phyloP scores from a whole-genome alignment of 805 yeast species.

The Komagataella ulmi region DNA sequence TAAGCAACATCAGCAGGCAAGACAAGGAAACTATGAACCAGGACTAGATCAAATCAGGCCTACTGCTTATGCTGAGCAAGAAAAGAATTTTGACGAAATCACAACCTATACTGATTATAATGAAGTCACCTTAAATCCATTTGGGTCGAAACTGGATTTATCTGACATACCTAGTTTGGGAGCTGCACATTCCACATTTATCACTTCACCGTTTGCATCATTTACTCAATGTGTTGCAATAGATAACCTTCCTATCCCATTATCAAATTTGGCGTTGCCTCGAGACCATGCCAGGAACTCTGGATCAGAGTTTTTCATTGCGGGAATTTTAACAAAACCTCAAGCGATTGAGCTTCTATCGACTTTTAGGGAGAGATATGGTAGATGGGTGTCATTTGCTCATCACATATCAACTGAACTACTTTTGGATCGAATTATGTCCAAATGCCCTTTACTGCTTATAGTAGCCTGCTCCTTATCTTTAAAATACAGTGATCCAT shows the following conservation, averaged over 20 bases:
- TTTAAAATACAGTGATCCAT: constrained; percentile 32
- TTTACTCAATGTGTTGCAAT: constrained; percentile 19
- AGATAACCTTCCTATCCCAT: constrained; percentile 20
- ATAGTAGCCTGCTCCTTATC: constrained; percentile 56
- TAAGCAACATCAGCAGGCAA: not conserved
- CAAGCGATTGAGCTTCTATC: constrained; percentile 38
- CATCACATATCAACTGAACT: constrained; percentile 30
- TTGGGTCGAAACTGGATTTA: constrained; percentile 9
- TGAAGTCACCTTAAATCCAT: not conserved
- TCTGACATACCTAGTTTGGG: constrained; percentile 15
- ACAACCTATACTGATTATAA: constrained; percentile 3
- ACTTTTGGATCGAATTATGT: constrained; percentile 33
- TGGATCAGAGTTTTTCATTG: constrained; percentile 31
- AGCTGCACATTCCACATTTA: constrained; percentile 22
- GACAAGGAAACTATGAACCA: not conserved
- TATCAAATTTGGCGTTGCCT: constrained; percentile 15
- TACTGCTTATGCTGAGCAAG: constrained; percentile 15
- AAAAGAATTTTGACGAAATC: constrained; percentile 1
- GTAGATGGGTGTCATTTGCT: constrained; percentile 71
- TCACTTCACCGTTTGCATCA: constrained; percentile 30
- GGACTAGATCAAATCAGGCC: constrained; percentile 6
- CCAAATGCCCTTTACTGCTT: constrained; percentile 46
- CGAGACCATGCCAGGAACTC: constrained; percentile 3
- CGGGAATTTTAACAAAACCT: constrained; percentile 31
- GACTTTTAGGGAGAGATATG: constrained; percentile 53